Base-by-base conservation (phyloP, 1,284 basidiomycete genomes). In the Wolfiporia cocos region DNA sequence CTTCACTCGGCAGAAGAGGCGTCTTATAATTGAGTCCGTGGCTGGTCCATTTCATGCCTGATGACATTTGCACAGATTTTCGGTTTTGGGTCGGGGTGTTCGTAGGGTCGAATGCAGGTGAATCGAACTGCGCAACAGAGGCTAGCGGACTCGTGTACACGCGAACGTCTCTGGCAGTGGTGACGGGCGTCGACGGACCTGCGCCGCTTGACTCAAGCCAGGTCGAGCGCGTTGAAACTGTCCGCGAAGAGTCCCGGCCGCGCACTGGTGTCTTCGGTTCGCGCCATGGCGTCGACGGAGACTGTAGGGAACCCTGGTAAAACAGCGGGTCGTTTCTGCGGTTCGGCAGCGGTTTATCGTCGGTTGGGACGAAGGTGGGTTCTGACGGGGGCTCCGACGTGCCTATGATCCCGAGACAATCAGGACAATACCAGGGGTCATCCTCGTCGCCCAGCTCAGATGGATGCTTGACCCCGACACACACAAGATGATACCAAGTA, bases 401-500 rank as follows among this genome's bases (percentile, higher is more conserved):
- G 45, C 63, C 63, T 43, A 62, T 55, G 15, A 54, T 42, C 21
- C 51, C 56, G 35, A 69, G 57, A 47, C 84, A 86, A 41, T 63
- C 63, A 23, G 62, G 61, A 57, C 85, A 88, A 56, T 73, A 88
- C 83, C 85, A 88, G 2, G 76, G 75, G 51, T 86, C 82, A 49
- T 86, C 82, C 54, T 85, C 82, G 33, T 62, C 70, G 5, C 84
- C 86, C n/a, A 88, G 65, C 39, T 86, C 78, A 9, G 68, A 59
- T 34, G 75, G 70, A 52, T 68, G 70, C 42, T 60, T 63, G 49
- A 88, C 78, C 32, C 83, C 84, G 42, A 89, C 78, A 58, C 86
- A 89, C 36, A 75, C 62, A 28, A 86, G 66, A 59, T 89, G 86
- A 54, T 82, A 87, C 86, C 86, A 89, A 18, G 67, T 78, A 53